Evolutionary conservation across 257 asterid genomes (phyloP), one percentile per base, ranked within the genome.

Genomic region (Gynochthodes officinalis): DNA sequence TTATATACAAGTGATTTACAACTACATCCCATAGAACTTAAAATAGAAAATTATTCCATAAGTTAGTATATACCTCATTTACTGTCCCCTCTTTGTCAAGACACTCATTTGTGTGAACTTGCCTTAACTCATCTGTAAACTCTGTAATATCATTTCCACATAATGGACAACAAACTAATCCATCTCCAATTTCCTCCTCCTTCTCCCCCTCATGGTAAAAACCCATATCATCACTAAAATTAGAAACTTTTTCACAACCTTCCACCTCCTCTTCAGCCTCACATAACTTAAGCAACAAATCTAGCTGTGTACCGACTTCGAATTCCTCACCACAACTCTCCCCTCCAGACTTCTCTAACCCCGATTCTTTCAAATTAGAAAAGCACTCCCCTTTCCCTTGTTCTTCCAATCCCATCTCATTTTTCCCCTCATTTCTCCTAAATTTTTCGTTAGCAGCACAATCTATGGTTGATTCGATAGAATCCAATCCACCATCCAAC

Each of bases 71-170:
- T 83, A 94, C 99, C 63, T 86, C 73, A 70, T 65, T 37, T 23
- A 83, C 65, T 69, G 74, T 77, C 67, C 76, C 92, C 72, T 80
- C 78, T 73, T 81, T 79, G 76, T 95, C 99, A 43, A 95, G 90
- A 79, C 99, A 95, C 73, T 84, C 88, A 75, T 95, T 95, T 8
- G 95, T 90, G 75, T 95, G 99, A 73, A 82, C 62, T 81, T 84
- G 91, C 80, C 87, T 87, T 71, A 69, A 52, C 23, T 85, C 92
- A 71, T 84, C 90, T 46, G 80, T 80, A 84, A 88, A 59, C 63
- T 30, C 87, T 40, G 99, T 87, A 58, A 95, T 80, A 80, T 90
- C 98, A 43, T 78, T 76, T 66, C 92, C 97, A 70, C 99, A 95
- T 27, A 92, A 77, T 28, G 99, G 99, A 74, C 99, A 95, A 63